phyloP scores from a whole-genome alignment of 1,284 basidiomycete species.

The Rhizoctonia solani region DNA sequence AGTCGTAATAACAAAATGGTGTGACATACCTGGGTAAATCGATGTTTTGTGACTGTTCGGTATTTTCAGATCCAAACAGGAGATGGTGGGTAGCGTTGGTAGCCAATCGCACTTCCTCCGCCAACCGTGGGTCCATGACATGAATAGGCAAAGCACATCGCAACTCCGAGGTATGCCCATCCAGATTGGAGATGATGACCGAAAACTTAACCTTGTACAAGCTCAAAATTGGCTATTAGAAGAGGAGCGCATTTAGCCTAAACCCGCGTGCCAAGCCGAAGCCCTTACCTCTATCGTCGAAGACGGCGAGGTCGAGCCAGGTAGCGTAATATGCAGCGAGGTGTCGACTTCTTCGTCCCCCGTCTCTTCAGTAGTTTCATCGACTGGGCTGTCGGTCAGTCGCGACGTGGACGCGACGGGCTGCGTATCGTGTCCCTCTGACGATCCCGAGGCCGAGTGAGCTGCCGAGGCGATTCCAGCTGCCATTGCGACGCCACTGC shows the following conservation, averaged over 20 bases:
- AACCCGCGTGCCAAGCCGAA: background rate
- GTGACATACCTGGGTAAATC: constrained; percentile 81
- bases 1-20: background rate
- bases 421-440: constrained; percentile 13
- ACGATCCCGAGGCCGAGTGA: constrained; percentile 8
- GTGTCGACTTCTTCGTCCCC: constrained; percentile 53
- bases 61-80: constrained; percentile 56
- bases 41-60: constrained; percentile 57
- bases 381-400: constrained; percentile 7
- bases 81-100: constrained; percentile 73
- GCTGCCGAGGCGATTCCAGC: constrained; percentile 1
- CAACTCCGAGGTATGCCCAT: constrained; percentile 87
- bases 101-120: constrained; percentile 72
- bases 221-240: constrained; percentile 37
- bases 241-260: background rate
- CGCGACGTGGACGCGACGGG: constrained; percentile 21
- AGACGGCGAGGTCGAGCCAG: constrained; percentile 60
- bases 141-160: constrained; percentile 88
- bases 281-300: constrained; percentile 47
- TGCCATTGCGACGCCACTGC: constrained; percentile 17
- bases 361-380: constrained; percentile 39
- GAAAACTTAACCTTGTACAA: constrained; percentile 43
- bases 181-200: constrained; percentile 79
- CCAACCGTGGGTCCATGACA: constrained; percentile 72
- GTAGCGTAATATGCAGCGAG: constrained; percentile 49